Conservation (phyloP, 257 asterid species). For the Hygrophila difformis region DNA sequence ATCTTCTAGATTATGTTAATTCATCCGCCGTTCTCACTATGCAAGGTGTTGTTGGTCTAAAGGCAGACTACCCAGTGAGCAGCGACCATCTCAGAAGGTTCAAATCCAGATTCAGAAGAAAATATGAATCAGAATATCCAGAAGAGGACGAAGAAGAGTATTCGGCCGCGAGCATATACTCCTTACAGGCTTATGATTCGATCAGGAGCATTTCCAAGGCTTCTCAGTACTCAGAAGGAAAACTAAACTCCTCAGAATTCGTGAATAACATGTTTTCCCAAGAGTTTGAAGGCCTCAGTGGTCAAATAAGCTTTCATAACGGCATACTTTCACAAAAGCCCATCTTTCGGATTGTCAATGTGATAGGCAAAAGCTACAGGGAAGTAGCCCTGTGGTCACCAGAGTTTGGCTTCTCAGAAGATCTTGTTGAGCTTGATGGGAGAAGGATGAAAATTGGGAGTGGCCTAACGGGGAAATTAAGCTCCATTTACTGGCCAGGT, state of each 20-base stretch:
- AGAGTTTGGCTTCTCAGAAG: slow-evolving; percentile 28
- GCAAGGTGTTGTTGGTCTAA: slow-evolving; percentile 62
- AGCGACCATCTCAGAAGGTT: slow-evolving; percentile 21
- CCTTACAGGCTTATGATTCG: slow-evolving; percentile 52
- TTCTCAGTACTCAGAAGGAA: slow-evolving; percentile 11
- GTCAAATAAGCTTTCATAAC: slow-evolving; percentile 40
- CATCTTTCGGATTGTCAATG: slow-evolving; percentile 34
- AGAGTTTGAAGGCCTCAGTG: slow-evolving; percentile 43
- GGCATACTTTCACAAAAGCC: slow-evolving; percentile 28
- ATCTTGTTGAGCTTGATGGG: slow-evolving; percentile 5
- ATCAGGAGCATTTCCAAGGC: slow-evolving; percentile 26
- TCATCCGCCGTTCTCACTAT: slow-evolving; percentile 23
- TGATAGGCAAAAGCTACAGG: slow-evolving; percentile 48
- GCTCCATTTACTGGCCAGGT: slow-evolving; percentile 59
- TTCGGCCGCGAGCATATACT: slow-evolving; percentile 32
- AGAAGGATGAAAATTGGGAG: slow-evolving; percentile 1
- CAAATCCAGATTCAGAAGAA: slow-evolving; percentile 25
- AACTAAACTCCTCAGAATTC: slow-evolving; percentile 11
- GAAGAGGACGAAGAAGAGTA: slow-evolving; percentile 31
- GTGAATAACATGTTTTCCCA: slow-evolving; percentile 6
- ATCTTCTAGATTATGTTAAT: slow-evolving; percentile 44
- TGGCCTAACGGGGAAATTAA: slow-evolving; percentile 15
- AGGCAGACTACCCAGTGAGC: slow-evolving; percentile 17
- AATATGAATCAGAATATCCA: slow-evolving; percentile 28
- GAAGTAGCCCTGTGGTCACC: slow-evolving; percentile 43